phyloP scores from a whole-genome alignment of 2,329 filamentous ascomycete species.

The Trichoderma sp. region DNA sequence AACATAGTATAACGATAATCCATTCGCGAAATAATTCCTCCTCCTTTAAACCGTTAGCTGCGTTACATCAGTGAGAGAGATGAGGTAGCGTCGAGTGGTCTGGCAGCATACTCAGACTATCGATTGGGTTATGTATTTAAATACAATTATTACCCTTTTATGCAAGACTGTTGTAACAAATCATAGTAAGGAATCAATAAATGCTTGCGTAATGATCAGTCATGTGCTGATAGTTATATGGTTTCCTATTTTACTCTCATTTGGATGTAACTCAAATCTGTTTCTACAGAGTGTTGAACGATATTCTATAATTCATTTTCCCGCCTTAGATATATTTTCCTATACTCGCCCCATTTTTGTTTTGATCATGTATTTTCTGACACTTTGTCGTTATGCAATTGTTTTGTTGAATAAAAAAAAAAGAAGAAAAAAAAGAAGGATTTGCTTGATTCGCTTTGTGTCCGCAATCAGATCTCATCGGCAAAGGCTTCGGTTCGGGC shows the following conservation, averaged over 20 bases:
- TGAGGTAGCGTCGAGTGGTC: no score
- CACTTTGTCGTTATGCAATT: neutral
- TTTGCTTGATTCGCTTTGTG: neutral
- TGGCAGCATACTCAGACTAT: no score
- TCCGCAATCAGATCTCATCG: slow-evolving; percentile 32
- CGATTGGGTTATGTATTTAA: no score
- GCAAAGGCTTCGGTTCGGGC: slow-evolving; percentile 47
- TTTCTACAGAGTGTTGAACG: slow-evolving; percentile 9
- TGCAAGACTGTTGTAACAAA: no score
- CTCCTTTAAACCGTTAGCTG: no score
- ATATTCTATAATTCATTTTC: slow-evolving; percentile 11
- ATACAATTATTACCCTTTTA: no score
- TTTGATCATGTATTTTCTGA: neutral
- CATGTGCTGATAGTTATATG: neutral
- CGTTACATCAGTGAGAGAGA: no score
- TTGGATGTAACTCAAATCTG: neutral
- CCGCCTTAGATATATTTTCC: neutral
- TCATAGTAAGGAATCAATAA: neutral
- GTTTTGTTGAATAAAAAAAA: neutral
- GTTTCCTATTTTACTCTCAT: neutral
- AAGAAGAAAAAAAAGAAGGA: neutral
- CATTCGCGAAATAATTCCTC: neutral
- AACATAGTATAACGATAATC: neutral
- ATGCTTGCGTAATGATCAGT: neutral
- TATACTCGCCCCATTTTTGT: neutral